phyloP scores from a whole-genome alignment of 352 stramenopile genomes.

The Phytopythium chamaehyphon region DNA sequence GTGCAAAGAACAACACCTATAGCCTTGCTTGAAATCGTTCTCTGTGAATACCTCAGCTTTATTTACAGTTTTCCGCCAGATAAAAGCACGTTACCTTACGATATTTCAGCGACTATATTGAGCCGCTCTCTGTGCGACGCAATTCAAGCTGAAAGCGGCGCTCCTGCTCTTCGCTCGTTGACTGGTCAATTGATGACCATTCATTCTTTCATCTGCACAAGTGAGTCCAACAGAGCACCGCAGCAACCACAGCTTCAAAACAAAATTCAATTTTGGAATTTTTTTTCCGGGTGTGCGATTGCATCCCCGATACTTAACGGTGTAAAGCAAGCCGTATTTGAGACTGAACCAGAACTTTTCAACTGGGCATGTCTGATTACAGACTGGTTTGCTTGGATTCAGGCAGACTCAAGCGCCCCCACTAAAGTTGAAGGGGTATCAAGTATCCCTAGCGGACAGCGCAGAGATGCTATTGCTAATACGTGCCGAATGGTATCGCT shows the following conservation, averaged over 20 bases:
- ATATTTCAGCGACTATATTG: neutral
- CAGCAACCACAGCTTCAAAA: no score
- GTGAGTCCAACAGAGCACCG: no score
- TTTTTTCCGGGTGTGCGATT: neutral
- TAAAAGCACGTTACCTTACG: neutral
- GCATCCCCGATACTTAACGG: neutral
- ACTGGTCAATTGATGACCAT: no score
- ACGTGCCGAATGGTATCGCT: neutral
- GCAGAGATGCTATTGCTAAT: neutral
- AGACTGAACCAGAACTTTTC: neutral
- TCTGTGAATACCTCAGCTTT: conserved; percentile 54
- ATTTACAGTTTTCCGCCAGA: conserved; percentile 23
- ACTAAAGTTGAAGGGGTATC: neutral
- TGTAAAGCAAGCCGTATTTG: neutral
- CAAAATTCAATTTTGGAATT: no score
- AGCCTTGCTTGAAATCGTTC: conserved; percentile 26
- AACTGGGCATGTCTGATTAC: neutral
- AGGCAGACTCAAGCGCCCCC: neutral
- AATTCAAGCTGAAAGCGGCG: neutral
- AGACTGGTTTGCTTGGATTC: conserved; percentile 4
- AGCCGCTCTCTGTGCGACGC: neutral
- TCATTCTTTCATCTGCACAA: no score
- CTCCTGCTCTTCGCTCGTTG: no score
- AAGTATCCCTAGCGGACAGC: no score
- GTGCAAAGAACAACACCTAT: conserved; percentile 9